These are phyloP conservation scores for Cinnamomum micranthum DNA, from an alignment of 164 flowering plant species.

Conservation along the genomic window DNA sequence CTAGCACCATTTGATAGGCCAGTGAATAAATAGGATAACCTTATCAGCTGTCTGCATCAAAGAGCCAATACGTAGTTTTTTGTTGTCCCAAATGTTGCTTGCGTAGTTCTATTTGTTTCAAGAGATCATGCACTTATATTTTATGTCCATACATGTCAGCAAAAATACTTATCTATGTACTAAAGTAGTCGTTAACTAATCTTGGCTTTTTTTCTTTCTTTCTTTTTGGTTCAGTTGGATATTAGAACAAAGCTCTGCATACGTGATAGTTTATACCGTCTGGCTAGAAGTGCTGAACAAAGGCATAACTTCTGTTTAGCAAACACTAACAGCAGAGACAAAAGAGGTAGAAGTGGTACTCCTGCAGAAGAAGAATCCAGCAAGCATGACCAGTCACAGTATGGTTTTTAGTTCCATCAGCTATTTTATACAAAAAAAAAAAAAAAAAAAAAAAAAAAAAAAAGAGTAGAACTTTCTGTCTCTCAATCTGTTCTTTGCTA, in stretches of 20 bases:
- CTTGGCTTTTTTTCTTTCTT: constrained; percentile 7
- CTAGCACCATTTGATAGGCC: no score
- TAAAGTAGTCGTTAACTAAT: not conserved
- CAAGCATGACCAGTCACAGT: constrained; percentile 31
- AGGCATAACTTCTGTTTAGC: constrained; percentile 42
- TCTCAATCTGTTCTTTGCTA: not conserved
- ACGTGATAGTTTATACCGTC: constrained; percentile 83
- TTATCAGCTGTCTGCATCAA: not conserved
- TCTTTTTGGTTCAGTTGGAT: constrained; percentile 60
- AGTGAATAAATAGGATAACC: not conserved
- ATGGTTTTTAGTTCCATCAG: not conserved
- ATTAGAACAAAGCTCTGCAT: constrained; percentile 72
- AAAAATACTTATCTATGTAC: not conserved
- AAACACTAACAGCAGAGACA: constrained; percentile 23
- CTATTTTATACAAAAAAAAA: no score
- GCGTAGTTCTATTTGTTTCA: not conserved
- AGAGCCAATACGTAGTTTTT: not conserved
- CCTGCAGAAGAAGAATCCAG: constrained; percentile 39
- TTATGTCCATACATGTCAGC: not conserved
- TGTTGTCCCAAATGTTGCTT: constrained; percentile 1
- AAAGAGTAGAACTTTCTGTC: not conserved
- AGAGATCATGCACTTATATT: not conserved
- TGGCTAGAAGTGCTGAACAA: constrained; percentile 85
- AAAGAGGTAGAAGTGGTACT: constrained; percentile 28
- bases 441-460: no score